phyloP scores from a whole-genome alignment of 2,329 filamentous ascomycete genomes.

The Endothia cerciana region DNA sequence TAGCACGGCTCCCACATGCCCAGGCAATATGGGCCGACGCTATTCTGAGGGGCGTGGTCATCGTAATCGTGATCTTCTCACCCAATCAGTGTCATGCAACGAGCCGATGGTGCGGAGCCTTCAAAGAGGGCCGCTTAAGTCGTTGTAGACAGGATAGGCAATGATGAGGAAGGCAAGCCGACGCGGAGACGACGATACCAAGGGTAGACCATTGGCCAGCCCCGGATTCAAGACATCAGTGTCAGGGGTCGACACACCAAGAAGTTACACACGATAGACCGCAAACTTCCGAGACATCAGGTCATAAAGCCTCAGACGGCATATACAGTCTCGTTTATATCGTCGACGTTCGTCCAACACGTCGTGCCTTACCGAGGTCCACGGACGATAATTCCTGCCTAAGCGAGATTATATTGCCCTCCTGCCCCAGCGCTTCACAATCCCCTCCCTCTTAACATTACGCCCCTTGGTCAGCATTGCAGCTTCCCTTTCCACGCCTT shows the following conservation, averaged over 20 bases:
- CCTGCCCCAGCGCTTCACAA: conserved; percentile 49
- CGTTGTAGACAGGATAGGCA: background rate
- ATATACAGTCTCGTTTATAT: background rate
- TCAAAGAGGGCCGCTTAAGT: background rate
- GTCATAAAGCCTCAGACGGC: background rate
- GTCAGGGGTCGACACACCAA: background rate
- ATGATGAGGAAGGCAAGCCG: background rate
- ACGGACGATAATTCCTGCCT: background rate
- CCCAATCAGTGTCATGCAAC: background rate
- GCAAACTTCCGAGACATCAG: background rate
- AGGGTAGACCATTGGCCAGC: background rate
- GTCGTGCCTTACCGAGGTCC: background rate
- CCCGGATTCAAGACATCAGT: background rate
- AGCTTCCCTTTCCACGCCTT: conserved; percentile 41
- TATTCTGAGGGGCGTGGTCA: background rate
- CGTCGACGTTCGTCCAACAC: background rate
- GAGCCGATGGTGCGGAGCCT: background rate
- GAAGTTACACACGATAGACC: background rate
- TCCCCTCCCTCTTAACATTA: conserved; percentile 54
- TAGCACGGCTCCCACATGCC: background rate
- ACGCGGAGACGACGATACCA: no score
- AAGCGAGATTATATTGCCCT: conserved; percentile 9
- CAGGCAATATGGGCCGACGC: background rate
- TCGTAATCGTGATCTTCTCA: background rate
- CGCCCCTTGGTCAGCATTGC: conserved; percentile 40